Conservation (phyloP, 108 stramenopile species). For the Cyclotella sp. region DNA sequence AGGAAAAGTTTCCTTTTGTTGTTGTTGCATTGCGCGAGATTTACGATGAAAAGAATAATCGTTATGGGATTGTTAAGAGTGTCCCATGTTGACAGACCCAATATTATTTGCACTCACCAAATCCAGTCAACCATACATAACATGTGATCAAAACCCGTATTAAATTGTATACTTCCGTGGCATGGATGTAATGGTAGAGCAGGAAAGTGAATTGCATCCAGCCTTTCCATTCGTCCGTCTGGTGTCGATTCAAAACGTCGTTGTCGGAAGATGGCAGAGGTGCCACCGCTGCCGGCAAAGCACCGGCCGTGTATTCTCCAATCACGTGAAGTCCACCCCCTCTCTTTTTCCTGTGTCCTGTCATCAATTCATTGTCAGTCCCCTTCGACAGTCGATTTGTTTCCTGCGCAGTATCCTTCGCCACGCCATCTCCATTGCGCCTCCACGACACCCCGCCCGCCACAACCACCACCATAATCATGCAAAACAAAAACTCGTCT, state of each 20-base stretch:
- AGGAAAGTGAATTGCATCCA: constrained; percentile 99
- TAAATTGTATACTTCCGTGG: constrained; percentile 94
- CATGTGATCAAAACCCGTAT: constrained; percentile 98
- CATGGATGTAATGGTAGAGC: constrained; percentile 97
- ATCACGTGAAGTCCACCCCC: not conserved
- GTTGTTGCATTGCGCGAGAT: not conserved
- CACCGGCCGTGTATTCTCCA: no score
- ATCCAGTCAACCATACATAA: constrained; percentile 99
- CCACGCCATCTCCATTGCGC: constrained; percentile 37
- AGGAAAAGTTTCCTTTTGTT: constrained; percentile 83
- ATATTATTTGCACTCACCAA: constrained; percentile 56
- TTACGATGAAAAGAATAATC: not conserved
- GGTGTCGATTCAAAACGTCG: constrained; percentile 93
- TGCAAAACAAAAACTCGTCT: constrained; percentile 83
- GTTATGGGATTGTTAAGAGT: not conserved
- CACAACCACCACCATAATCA: constrained; percentile 66
- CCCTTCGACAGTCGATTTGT: not conserved
- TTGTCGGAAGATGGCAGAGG: constrained; percentile 55
- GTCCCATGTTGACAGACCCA: not conserved
- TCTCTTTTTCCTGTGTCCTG: no score
- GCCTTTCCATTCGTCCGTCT: constrained; percentile 99
- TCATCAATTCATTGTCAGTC: no score
- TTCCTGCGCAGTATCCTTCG: constrained; percentile 7
- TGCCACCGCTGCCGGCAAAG: constrained; percentile 35
- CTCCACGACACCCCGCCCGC: constrained; percentile 56